phyloP scores from a whole-genome alignment of 768 basidiomycete species.

The Tulasnella sp. region DNA sequence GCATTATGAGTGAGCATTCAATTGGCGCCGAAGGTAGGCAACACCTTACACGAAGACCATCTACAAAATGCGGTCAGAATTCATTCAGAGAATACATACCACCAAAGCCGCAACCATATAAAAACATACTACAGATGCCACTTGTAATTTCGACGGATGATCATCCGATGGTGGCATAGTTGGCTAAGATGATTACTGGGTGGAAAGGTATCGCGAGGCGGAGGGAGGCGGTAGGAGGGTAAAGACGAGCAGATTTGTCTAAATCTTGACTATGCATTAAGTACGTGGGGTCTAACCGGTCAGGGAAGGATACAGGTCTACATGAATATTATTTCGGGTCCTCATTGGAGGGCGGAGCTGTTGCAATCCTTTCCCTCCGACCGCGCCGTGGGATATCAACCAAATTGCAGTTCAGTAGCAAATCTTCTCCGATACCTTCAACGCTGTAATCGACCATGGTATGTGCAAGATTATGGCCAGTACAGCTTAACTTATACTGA shows the following conservation, averaged over 20 bases:
- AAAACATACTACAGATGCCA: constrained; percentile 63
- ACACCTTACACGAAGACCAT: constrained; percentile 41
- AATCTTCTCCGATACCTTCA: neutral
- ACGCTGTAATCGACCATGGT: neutral
- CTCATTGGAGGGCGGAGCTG: neutral
- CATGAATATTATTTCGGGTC: neutral
- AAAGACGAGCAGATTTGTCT: neutral
- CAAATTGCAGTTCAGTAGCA: neutral
- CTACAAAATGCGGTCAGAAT: constrained; percentile 23
- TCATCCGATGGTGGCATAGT: constrained; percentile 5
- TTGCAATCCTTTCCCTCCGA: neutral
- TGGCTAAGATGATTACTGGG: no score
- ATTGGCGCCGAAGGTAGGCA: constrained; percentile 11
- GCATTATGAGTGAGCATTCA: neutral
- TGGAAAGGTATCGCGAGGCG: no score
- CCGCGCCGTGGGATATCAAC: constrained; percentile 11
- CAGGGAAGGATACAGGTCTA: neutral
- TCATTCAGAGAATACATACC: constrained; percentile 34
- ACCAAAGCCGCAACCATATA: constrained; percentile 70
- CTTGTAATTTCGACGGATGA: constrained; percentile 26
- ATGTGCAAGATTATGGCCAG: no score
- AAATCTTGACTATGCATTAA: neutral
- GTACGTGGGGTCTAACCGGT: neutral
- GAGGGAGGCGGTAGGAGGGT: neutral
- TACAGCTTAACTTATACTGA: no score